Conservation (phyloP, 2,329 filamentous ascomycete genomes). For the Lachnellula occidentalis region DNA sequence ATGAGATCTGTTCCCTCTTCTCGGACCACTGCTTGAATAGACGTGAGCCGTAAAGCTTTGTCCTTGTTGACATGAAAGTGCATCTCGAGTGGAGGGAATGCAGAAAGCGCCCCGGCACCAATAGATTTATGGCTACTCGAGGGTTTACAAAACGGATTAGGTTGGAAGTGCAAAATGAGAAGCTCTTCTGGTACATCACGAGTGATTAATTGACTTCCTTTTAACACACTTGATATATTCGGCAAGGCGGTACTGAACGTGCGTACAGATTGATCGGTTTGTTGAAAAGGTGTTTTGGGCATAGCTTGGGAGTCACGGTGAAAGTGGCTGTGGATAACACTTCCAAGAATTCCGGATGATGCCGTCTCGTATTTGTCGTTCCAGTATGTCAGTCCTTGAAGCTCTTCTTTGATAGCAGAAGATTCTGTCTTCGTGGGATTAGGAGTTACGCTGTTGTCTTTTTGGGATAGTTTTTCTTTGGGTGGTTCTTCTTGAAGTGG, state of each 20-base stretch:
- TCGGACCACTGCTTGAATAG: constrained; percentile 22
- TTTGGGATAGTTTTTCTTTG: too few relatives aligned
- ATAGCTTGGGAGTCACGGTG: background rate
- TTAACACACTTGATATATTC: constrained; percentile 19
- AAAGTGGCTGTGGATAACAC: constrained; percentile 16
- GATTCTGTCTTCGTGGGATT: background rate
- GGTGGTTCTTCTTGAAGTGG: background rate
- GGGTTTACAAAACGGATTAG: constrained; percentile 23
- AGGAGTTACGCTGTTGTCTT: background rate
- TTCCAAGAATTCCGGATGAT: constrained; percentile 24
- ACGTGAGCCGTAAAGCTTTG: constrained; percentile 12
- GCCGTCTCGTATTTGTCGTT: constrained; percentile 10
- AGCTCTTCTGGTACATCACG: background rate
- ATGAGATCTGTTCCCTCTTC: constrained; percentile 25
- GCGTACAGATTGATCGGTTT: background rate
- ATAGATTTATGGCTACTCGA: constrained; percentile 1
- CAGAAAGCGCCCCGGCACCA: constrained; percentile 18
- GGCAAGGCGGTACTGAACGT: constrained; percentile 23
- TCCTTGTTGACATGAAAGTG: constrained; percentile 14
- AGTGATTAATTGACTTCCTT: background rate
- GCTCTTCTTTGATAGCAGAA: background rate
- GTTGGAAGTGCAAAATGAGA: constrained; percentile 24
- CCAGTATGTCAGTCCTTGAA: constrained; percentile 6
- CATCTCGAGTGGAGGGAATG: constrained; percentile 30
- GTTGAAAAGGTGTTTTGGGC: background rate